phyloP scores from a whole-genome alignment of 371 early-diverging fungal species.

The Dichotomocladium elegans region DNA sequence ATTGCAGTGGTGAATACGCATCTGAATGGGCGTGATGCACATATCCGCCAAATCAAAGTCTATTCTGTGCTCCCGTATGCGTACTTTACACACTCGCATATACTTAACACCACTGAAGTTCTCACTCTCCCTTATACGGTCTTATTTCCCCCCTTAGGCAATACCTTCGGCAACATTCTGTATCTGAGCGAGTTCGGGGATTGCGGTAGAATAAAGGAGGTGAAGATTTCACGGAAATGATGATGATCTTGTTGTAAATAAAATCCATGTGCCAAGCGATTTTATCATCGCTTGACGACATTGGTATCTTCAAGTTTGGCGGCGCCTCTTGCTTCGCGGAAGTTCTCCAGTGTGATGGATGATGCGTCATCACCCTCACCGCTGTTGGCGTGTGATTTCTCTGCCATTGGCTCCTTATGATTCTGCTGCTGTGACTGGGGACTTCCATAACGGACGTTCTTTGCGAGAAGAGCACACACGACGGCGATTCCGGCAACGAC shows the following conservation, averaged over 20 bases:
- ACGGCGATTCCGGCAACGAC: constrained; percentile 2
- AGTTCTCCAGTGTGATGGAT: no score
- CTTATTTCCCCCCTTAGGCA: neutral
- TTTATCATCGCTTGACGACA: no score
- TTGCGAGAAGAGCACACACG: constrained; percentile 33
- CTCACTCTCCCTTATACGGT: neutral
- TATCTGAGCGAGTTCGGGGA: neutral
- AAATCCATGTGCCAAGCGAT: no score
- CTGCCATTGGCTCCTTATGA: no score
- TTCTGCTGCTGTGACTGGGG: no score
- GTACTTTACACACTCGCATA: constrained; percentile 53
- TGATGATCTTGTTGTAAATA: no score
- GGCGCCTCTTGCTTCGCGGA: no score
- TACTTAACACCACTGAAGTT: neutral
- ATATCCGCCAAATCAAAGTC: constrained; percentile 77
- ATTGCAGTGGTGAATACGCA: constrained; percentile 83
- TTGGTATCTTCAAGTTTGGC: no score
- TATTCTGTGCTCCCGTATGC: constrained; percentile 54
- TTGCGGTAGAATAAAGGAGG: no score
- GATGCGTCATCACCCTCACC: no score
- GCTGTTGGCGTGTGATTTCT: no score
- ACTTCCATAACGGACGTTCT: constrained; percentile 27
- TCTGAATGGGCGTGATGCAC: constrained; percentile 90
- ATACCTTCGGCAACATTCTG: neutral
- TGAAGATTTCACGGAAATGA: no score